Percentiles rank a stretch among this genome's conserved stretches.
phyloP scores from a whole-genome alignment of 768 basidiomycete species.

The Boletus barrowsii region DNA sequence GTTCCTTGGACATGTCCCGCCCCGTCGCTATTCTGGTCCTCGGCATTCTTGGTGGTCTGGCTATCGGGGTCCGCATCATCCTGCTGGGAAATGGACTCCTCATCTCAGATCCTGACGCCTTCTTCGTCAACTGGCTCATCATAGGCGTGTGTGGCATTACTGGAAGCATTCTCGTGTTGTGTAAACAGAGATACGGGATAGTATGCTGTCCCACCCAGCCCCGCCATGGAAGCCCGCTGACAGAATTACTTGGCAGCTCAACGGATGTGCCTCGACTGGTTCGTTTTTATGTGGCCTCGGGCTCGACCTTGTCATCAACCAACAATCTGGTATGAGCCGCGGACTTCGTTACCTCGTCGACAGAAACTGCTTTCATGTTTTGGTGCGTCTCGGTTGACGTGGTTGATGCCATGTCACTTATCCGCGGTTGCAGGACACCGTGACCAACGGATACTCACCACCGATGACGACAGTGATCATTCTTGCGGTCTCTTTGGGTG shows the following conservation, averaged over 20 bases:
- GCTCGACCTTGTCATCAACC: conserved; percentile 53
- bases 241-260: conserved; percentile 30
- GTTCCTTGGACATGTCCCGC: conserved; percentile 50
- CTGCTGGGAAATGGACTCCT: conserved; percentile 51
- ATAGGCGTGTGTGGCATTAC: conserved; percentile 42
- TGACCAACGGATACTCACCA: conserved; percentile 49
- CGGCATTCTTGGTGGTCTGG: conserved; percentile 52
- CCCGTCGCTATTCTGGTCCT: conserved; percentile 45
- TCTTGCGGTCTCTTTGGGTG: conserved; percentile 49
- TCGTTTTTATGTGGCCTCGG: conserved; percentile 58
- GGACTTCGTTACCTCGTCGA: conserved; percentile 65
- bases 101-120: conserved; percentile 33
- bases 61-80: conserved; percentile 53
- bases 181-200: conserved; percentile 46
- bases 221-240: conserved; percentile 1
- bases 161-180: conserved; percentile 41
- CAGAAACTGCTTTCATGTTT: conserved; percentile 53
- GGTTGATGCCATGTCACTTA: not conserved
- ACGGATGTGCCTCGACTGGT: conserved; percentile 55
- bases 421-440: conserved; percentile 40
- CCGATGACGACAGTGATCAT: conserved; percentile 48
- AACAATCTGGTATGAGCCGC: conserved; percentile 59
- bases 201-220: conserved; percentile 34
- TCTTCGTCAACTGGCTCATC: conserved; percentile 52
- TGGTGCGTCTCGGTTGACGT: conserved; percentile 37